Evolutionary conservation across 1,284 basidiomycete species (phyloP).

Genomic region (Mycosarcoma maydis): DNA sequence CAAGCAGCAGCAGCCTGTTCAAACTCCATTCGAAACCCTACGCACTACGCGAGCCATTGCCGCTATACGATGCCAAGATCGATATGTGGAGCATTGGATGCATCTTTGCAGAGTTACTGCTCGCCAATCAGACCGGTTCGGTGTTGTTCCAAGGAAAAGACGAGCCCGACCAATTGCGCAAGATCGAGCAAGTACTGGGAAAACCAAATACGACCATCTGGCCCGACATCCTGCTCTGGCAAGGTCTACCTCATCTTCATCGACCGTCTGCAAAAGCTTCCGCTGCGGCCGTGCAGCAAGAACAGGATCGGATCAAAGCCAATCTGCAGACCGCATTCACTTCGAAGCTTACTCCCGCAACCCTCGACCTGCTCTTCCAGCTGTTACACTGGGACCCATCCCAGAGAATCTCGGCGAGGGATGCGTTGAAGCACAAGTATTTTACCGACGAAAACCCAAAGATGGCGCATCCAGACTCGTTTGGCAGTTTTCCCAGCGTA

Average conservation of each 20-base stretch:
- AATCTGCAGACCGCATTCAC: constrained; percentile 73
- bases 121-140: constrained; percentile 77
- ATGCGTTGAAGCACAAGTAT: constrained; percentile 88
- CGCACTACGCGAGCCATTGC: no score
- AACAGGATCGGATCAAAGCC: constrained; percentile 27
- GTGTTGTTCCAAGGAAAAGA: constrained; percentile 89
- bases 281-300: background rate
- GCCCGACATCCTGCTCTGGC: constrained; percentile 78
- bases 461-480: constrained; percentile 96
- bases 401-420: constrained; percentile 82
- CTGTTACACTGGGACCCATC: constrained; percentile 90
- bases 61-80: constrained; percentile 56
- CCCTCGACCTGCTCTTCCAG: constrained; percentile 83
- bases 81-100: constrained; percentile 90
- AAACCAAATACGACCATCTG: constrained; percentile 84
- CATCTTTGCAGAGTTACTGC: constrained; percentile 94
- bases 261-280: background rate
- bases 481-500: constrained; percentile 92
- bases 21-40: background rate
- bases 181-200: constrained; percentile 88
- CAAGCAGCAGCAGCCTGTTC: background rate
- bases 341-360: constrained; percentile 72
- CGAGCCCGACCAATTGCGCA: constrained; percentile 84
- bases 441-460: constrained; percentile 86
- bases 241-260: constrained; percentile 69